These are phyloP conservation scores for Xylariales sp. DNA, from an alignment of 2,329 filamentous ascomycete genomes.

Conservation along the genomic window DNA sequence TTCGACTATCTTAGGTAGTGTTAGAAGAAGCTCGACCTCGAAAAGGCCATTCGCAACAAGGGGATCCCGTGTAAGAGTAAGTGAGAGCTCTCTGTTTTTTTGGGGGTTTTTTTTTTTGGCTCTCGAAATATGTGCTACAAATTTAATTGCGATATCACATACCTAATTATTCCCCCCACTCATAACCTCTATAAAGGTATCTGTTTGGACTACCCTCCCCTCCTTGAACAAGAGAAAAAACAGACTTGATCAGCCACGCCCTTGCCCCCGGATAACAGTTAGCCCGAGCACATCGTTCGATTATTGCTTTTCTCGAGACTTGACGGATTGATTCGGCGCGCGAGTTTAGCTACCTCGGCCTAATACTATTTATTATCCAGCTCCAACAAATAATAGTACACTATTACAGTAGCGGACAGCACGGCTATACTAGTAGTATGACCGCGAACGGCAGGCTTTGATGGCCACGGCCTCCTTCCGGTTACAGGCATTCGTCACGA, in stretches of 20 bases:
- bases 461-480: slow-evolving; percentile 11
- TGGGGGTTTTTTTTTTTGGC: no score
- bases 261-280: slow-evolving; percentile 18
- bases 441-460: no score
- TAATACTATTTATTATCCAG: not conserved
- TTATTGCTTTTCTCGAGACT: slow-evolving; percentile 33
- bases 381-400: not conserved
- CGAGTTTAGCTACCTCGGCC: slow-evolving; percentile 8
- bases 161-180: no score
- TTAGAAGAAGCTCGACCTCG: no score
- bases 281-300: slow-evolving; percentile 28
- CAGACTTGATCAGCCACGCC: slow-evolving; percentile 23
- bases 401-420: not conserved
- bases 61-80: no score
- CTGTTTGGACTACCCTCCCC: not conserved
- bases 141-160: no score
- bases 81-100: not conserved
- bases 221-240: not conserved
- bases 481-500: slow-evolving; percentile 6
- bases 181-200: not conserved
- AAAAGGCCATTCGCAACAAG: no score
- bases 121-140: no score
- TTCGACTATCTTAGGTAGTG: not conserved
- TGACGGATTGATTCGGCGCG: slow-evolving; percentile 10
- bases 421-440: no score